Conservation (phyloP, 2,329 filamentous ascomycete species). For the Beauveria scarabaeidicola region DNA sequence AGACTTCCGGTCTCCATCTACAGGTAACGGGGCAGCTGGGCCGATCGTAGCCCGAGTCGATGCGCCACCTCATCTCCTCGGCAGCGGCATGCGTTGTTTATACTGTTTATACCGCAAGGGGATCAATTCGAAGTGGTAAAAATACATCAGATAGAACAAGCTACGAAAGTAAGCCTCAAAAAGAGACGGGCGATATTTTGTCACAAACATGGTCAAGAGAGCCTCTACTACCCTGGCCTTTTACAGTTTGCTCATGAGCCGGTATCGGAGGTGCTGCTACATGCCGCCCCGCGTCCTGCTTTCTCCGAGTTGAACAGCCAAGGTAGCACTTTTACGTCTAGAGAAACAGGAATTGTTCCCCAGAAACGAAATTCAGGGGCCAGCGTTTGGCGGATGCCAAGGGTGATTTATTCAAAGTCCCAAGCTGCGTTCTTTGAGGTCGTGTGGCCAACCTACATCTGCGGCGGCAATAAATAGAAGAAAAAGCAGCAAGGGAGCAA, state of each 20-base stretch:
- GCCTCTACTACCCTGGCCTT: not conserved
- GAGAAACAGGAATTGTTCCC: not conserved
- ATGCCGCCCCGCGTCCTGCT: not conserved
- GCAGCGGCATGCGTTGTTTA: not conserved
- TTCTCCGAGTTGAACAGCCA: not conserved
- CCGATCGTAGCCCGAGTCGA: not conserved
- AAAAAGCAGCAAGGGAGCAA: not conserved
- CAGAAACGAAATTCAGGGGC: not conserved
- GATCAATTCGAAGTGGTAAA: not conserved
- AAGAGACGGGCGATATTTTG: not conserved
- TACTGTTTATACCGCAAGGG: not conserved
- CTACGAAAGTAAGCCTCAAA: not conserved
- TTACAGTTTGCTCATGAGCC: not conserved
- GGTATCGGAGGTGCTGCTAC: not conserved
- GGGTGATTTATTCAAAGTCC: slow-evolving; percentile 9
- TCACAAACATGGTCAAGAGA: not conserved
- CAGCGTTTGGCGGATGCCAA: slow-evolving; percentile 8
- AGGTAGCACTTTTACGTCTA: not conserved
- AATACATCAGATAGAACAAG: not conserved
- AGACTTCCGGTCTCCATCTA: not conserved
- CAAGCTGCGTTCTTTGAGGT: not conserved
- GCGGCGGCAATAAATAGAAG: not conserved
- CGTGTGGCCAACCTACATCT: not conserved
- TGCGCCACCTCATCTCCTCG: not conserved
- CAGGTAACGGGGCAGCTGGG: not conserved